Conservation (phyloP, 306 rosid species). For the Cucurbita maxima region DNA sequence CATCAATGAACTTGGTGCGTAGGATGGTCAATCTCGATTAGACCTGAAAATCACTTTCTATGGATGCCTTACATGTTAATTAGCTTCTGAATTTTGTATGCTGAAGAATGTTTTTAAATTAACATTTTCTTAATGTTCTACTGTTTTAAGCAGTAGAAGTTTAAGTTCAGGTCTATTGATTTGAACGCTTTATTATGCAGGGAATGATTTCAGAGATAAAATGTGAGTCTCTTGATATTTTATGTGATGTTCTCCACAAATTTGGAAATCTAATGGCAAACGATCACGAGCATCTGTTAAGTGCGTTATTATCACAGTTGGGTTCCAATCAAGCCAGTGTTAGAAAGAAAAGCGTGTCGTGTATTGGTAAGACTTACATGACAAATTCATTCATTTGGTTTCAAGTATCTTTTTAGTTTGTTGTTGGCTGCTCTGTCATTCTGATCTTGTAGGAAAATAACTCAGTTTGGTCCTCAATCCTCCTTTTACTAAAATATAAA, state of each 20-base stretch:
- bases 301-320: slow-evolving; percentile 76
- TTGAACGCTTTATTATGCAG: slow-evolving; percentile 21
- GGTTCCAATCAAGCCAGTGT: slow-evolving; percentile 81
- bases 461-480: not conserved
- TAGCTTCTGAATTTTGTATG: not conserved
- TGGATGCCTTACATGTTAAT: not conserved
- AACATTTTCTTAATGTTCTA: not conserved
- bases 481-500: not conserved
- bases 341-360: slow-evolving; percentile 78
- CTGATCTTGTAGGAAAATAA: not conserved
- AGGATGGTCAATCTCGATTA: not conserved
- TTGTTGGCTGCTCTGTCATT: not conserved
- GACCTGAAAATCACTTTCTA: not conserved
- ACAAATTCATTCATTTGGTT: not conserved
- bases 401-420: not conserved
- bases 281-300: slow-evolving; percentile 56
- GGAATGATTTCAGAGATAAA: slow-evolving; percentile 70
- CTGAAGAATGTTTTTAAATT: not conserved
- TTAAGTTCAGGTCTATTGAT: slow-evolving; percentile 3
- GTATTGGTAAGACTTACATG: slow-evolving; percentile 47
- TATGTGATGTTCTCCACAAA: slow-evolving; percentile 81
- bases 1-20: not conserved
- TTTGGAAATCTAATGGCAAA: slow-evolving; percentile 75
- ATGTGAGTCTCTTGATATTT: slow-evolving; percentile 82
- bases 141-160: not conserved